Conservation (phyloP, 1,284 basidiomycete genomes). For the Ceratobasidium theobromae region DNA sequence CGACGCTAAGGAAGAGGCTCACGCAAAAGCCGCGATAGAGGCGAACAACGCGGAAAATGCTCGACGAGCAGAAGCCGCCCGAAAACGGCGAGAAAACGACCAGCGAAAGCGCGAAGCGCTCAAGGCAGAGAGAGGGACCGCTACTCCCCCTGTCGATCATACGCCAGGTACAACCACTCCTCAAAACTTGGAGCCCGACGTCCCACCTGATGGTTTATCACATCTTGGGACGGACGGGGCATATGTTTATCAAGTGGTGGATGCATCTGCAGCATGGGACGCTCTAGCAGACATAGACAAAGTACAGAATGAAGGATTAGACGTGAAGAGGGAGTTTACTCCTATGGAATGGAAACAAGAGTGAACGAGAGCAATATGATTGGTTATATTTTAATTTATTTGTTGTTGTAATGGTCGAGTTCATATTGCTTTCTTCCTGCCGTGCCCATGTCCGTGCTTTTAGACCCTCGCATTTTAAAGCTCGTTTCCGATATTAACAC, state of each 20-base stretch:
- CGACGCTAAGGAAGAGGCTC: slow-evolving; percentile 66
- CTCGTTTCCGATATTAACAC: neutral
- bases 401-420: slow-evolving; percentile 2
- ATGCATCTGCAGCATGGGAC: slow-evolving; percentile 21
- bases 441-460: neutral
- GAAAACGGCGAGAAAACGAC: slow-evolving; percentile 8
- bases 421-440: neutral
- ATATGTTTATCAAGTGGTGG: slow-evolving; percentile 21
- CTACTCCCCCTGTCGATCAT: slow-evolving; percentile 12
- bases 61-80: slow-evolving; percentile 2
- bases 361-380: neutral
- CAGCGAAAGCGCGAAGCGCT: slow-evolving; percentile 9
- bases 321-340: slow-evolving; percentile 17
- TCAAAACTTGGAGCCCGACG: slow-evolving; percentile 8
- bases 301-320: neutral
- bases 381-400: slow-evolving; percentile 11
- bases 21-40: slow-evolving; percentile 48
- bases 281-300: neutral
- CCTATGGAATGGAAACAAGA: slow-evolving; percentile 29
- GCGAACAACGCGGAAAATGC: slow-evolving; percentile 17
- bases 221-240: slow-evolving; percentile 22
- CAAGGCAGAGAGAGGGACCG: slow-evolving; percentile 11
- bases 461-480: slow-evolving; percentile 10
- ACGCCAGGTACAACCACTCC: slow-evolving; percentile 19
- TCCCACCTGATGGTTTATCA: slow-evolving; percentile 1